These are phyloP conservation scores for Lactarius indigo DNA, from an alignment of 768 basidiomycete species.

Conservation along the genomic window DNA sequence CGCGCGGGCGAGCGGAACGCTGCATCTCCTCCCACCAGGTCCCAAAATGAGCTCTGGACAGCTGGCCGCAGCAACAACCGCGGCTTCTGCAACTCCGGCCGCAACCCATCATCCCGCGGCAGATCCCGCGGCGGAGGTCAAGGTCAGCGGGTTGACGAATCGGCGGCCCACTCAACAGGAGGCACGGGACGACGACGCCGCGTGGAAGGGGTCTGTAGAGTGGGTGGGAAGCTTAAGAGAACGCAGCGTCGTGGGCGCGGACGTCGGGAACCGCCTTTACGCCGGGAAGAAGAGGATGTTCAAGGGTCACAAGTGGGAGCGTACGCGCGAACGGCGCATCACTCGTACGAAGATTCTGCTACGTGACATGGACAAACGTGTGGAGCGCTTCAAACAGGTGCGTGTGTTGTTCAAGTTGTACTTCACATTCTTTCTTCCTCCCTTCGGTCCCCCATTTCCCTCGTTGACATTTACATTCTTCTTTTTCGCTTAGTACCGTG, in stretches of 20 bases:
- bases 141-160: neutral
- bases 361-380: slow-evolving; percentile 66
- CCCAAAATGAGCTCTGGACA: slow-evolving; percentile 46
- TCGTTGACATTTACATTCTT: slow-evolving; percentile 2
- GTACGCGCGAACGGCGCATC: slow-evolving; percentile 45
- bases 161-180: neutral
- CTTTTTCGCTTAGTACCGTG: slow-evolving; percentile 19
- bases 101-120: neutral
- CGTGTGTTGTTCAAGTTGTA: slow-evolving; percentile 8
- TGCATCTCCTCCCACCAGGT: slow-evolving; percentile 65
- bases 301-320: slow-evolving; percentile 91
- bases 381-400: slow-evolving; percentile 63
- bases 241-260: slow-evolving; percentile 44
- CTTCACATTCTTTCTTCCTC: too few relatives aligned
- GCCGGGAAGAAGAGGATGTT: slow-evolving; percentile 81
- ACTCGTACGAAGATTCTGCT: slow-evolving; percentile 53
- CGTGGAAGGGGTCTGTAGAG: slow-evolving; percentile 36
- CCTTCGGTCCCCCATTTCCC: neutral
- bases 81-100: slow-evolving; percentile 15
- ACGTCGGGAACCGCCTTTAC: slow-evolving; percentile 60
- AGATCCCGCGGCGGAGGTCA: neutral
- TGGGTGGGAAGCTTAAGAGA: slow-evolving; percentile 31
- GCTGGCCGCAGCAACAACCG: slow-evolving; percentile 29
- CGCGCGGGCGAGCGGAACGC: slow-evolving; percentile 50
- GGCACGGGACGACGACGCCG: neutral